phyloP scores from a whole-genome alignment of 352 stramenopile genomes.

The Phytophthora vignae region DNA sequence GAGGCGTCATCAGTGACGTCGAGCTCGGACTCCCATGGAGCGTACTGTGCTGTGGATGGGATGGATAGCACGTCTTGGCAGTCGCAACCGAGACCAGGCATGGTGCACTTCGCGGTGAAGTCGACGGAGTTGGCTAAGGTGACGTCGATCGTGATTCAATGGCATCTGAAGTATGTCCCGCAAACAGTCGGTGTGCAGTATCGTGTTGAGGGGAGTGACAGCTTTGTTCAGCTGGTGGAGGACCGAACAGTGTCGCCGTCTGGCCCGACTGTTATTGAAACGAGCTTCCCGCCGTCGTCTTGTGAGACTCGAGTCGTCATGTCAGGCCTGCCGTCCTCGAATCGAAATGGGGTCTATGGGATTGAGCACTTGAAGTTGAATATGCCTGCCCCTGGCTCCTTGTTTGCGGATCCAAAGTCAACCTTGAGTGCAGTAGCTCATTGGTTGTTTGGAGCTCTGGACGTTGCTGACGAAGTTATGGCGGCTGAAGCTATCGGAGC shows the following conservation, averaged over 20 bases:
- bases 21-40: constrained; percentile 52
- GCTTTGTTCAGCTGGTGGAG: constrained; percentile 54
- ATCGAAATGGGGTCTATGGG: constrained; percentile 74
- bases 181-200: constrained; percentile 69
- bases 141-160: constrained; percentile 72
- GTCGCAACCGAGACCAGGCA: constrained; percentile 59
- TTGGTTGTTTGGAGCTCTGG: constrained; percentile 68
- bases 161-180: constrained; percentile 74
- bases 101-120: constrained; percentile 61
- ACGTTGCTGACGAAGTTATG: constrained; percentile 59
- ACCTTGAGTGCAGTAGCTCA: constrained; percentile 66
- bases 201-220: constrained; percentile 41
- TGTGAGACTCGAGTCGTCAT: constrained; percentile 70
- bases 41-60: constrained; percentile 65
- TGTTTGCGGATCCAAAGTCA: constrained; percentile 70
- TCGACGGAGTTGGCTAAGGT: constrained; percentile 49
- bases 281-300: constrained; percentile 51
- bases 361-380: constrained; percentile 77
- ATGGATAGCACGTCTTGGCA: constrained; percentile 77
- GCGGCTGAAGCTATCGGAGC: constrained; percentile 69
- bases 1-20: constrained; percentile 64
- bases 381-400: constrained; percentile 55
- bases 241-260: constrained; percentile 25
- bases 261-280: constrained; percentile 46
- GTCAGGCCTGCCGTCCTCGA: constrained; percentile 63